Percentiles rank a stretch among this genome's conserved stretches.
phyloP scores from a whole-genome alignment of 2,329 filamentous ascomycete species.

The Orbilia ellipsospora region DNA sequence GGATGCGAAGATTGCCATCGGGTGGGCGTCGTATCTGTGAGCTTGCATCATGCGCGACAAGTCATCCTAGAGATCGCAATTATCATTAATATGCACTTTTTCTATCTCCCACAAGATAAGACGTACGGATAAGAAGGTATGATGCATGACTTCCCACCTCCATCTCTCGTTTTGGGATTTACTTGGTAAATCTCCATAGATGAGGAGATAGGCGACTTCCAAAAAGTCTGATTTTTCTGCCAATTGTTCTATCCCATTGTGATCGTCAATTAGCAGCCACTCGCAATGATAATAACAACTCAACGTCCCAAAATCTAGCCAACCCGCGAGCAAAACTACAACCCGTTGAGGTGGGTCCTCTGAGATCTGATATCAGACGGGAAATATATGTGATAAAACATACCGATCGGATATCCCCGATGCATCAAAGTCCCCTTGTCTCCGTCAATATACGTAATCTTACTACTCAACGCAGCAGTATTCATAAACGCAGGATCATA shows the following conservation, averaged over 20 bases:
- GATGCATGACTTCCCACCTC: conserved; percentile 67
- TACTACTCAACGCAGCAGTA: conserved; percentile 67
- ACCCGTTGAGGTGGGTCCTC: too few relatives aligned
- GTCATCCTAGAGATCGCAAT: conserved; percentile 26
- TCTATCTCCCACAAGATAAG: neutral
- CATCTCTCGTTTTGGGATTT: conserved; percentile 63
- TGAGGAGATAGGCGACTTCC: conserved; percentile 67
- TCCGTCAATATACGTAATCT: conserved; percentile 69
- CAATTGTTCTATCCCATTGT: conserved; percentile 63
- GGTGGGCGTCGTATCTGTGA: conserved; percentile 64
- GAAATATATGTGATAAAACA: neutral
- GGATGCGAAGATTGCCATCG: conserved; percentile 68
- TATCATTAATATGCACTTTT: neutral
- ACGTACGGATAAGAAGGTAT: conserved; percentile 63
- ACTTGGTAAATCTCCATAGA: conserved; percentile 68
- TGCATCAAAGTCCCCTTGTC: conserved; percentile 68
- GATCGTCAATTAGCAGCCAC: neutral
- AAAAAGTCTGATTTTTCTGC: conserved; percentile 67
- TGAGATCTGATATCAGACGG: too few relatives aligned
- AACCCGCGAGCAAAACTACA: too few relatives aligned
- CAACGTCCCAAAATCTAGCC: too few relatives aligned
- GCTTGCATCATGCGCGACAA: conserved; percentile 52
- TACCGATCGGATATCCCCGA: conserved; percentile 66
- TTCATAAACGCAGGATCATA: conserved; percentile 69
- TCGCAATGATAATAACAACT: too few relatives aligned